Percentiles rank a stretch among this genome's conserved stretches.
These are phyloP conservation scores for Rhizophora apiculata DNA, from an alignment of 345 rosid species.

Conservation along the genomic window DNA sequence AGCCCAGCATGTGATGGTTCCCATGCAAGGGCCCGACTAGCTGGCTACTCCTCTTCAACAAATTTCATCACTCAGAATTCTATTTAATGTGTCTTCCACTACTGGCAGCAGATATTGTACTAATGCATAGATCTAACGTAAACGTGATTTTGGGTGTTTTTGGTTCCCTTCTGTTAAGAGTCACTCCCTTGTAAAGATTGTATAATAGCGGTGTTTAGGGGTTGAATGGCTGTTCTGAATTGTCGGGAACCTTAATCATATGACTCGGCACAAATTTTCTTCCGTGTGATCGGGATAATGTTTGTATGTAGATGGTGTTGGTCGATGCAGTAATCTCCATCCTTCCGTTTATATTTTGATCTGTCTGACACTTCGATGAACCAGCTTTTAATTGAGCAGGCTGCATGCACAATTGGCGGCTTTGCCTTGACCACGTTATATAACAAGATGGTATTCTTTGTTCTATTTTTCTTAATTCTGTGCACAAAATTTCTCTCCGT, in stretches of 20 bases:
- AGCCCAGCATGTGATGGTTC: slow-evolving; percentile 66
- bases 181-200: slow-evolving; percentile 5
- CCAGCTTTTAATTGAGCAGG: not conserved
- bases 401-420: too few relatives aligned
- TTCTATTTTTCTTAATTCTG: too few relatives aligned
- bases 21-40: slow-evolving; percentile 60
- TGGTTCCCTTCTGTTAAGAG: slow-evolving; percentile 6
- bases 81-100: slow-evolving; percentile 11
- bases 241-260: not conserved
- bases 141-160: slow-evolving; percentile 10
- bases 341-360: not conserved
- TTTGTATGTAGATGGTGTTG: not conserved
- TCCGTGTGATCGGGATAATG: not conserved
- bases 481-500: too few relatives aligned
- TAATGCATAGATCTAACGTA: slow-evolving; percentile 2
- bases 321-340: not conserved
- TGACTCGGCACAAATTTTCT: not conserved
- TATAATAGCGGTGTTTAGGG: slow-evolving; percentile 1
- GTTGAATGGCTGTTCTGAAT: slow-evolving; percentile 2
- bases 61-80: slow-evolving; percentile 6
- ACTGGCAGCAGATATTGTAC: not conserved
- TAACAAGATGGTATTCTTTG: too few relatives aligned
- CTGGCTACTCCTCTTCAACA: not conserved
- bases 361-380: not conserved
- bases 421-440: too few relatives aligned